Percentiles rank a stretch among this genome's conserved stretches.
Conservation (phyloP, 164 flowering plant species). For the Chimonanthus praecox region DNA sequence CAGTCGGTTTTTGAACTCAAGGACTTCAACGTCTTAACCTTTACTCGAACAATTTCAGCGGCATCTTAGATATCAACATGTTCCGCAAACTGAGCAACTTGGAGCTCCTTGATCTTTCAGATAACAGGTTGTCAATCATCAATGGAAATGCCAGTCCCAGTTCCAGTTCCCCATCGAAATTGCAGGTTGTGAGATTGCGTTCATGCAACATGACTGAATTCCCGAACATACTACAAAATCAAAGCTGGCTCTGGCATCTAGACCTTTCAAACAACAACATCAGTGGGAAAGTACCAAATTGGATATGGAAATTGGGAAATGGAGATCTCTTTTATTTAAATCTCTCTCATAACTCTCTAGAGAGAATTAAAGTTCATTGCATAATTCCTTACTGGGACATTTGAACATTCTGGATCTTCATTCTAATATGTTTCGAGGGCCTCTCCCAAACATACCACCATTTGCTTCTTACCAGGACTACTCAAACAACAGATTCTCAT, state of each 20-base stretch:
- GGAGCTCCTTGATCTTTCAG: not conserved
- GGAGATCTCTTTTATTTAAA: rapidly evolving
- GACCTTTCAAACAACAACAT: constrained; percentile 5
- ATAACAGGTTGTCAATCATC: not conserved
- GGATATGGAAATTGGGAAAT: constrained; percentile 4
- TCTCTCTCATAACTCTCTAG: constrained; percentile 2
- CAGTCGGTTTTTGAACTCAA: not conserved
- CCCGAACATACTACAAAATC: constrained; percentile 10
- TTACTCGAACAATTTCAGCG: not conserved
- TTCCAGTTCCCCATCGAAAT: not conserved
- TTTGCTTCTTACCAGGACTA: not conserved
- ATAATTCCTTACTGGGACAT: not conserved
- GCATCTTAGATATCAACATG: not conserved
- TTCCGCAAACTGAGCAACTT: not conserved
- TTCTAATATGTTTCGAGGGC: constrained; percentile 13
- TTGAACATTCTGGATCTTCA: not conserved
- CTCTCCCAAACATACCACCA: constrained; percentile 6
- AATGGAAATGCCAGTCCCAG: not conserved
- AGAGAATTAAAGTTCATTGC: not conserved
- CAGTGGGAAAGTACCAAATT: not conserved
- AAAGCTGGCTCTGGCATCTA: not conserved
- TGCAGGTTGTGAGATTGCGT: not conserved
- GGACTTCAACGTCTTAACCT: not conserved
- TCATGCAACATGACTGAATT: constrained; percentile 16
- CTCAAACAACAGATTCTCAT: not conserved